A percentile compares a stretch with the other conserved stretches of the same genome.
Conservation (phyloP, 495 filamentous ascomycete genomes). For the Darksidea phi region DNA sequence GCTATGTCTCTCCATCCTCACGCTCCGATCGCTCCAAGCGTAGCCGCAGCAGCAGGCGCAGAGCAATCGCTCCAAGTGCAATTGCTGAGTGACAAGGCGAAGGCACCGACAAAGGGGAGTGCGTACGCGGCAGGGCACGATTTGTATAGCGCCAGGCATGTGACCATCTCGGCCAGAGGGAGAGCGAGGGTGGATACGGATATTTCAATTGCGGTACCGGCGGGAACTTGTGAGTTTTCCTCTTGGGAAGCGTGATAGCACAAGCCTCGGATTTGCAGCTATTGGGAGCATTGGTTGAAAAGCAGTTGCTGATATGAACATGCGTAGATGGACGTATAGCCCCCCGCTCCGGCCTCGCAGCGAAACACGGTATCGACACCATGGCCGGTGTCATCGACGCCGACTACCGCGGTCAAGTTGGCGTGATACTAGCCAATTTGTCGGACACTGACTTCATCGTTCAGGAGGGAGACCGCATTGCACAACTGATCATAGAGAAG, state of each 20-base stretch:
- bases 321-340: slow-evolving; percentile 81
- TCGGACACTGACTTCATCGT: slow-evolving; percentile 77
- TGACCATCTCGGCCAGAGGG: slow-evolving; percentile 74
- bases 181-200: slow-evolving; percentile 87
- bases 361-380: slow-evolving; percentile 91
- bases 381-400: slow-evolving; percentile 97
- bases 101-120: slow-evolving; percentile 80
- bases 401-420: slow-evolving; percentile 91
- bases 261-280: too few species aligned
- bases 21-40: neutral
- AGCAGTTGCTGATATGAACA: neutral
- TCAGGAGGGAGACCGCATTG: slow-evolving; percentile 81
- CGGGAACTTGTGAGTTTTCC: slow-evolving; percentile 70
- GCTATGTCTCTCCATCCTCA: slow-evolving; percentile 27
- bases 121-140: slow-evolving; percentile 93
- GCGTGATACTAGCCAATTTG: slow-evolving; percentile 93
- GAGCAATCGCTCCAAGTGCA: slow-evolving; percentile 73
- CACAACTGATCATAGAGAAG: slow-evolving; percentile 85
- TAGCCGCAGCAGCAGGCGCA: slow-evolving; percentile 31
- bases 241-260: neutral
- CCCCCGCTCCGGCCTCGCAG: slow-evolving; percentile 84
- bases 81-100: slow-evolving; percentile 71
- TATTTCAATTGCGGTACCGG: slow-evolving; percentile 82
- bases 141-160: slow-evolving; percentile 70
- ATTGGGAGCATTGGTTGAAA: neutral